Base-by-base conservation (phyloP, 768 basidiomycete genomes). In the Glaciozyma martinii region DNA sequence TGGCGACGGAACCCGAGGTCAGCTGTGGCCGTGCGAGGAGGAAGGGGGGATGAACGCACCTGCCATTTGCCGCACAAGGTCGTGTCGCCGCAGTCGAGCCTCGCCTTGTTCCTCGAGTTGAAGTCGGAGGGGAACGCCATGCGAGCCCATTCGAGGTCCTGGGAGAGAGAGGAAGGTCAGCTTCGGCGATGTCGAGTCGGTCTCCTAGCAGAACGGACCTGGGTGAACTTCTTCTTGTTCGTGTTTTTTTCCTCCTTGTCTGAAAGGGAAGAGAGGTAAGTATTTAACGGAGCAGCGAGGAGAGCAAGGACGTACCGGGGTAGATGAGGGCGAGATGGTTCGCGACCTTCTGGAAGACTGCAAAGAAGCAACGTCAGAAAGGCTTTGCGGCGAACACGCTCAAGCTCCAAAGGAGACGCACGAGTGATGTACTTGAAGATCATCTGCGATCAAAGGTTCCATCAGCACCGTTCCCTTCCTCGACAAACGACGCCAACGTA, bases 261-360 rank as follows among this genome's bases (percentile, higher is more conserved):
- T 50, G 49, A n/a, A n/a, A n/a, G n/a, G n/a, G n/a, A n/a, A n/a
- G n/a, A n/a, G n/a, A n/a, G n/a, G n/a, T n/a, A n/a, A n/a, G n/a
- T n/a, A n/a, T n/a, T n/a, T n/a, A n/a, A n/a, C n/a, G n/a, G n/a
- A n/a, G n/a, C n/a, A n/a, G 25, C n/a, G 49, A n/a, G 3, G 49
- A 15, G n/a, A n/a, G 27, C n/a, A 25, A 25, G 46, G 10, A 47
- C 46, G 46, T 21, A 50, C 49, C 89, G 59, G 90, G 92, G 49
- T 94, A 81, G 47, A 98, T 87, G 27, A 98, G 77, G 0, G 82
- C 88, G 54, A 94, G 81, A 74, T 95, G 92, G 74, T 98, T 92
- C 13, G 89, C 88, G 8, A 92, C 78, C 75, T 90, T 89, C 76
- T 90, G 87, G 58, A 92, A 78, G n/a, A 89, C 81, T 2, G 84